These are phyloP conservation scores for Yamadazyma spencermartinsiae DNA, from an alignment of 1,139 yeast genomes.

Conservation along the genomic window DNA sequence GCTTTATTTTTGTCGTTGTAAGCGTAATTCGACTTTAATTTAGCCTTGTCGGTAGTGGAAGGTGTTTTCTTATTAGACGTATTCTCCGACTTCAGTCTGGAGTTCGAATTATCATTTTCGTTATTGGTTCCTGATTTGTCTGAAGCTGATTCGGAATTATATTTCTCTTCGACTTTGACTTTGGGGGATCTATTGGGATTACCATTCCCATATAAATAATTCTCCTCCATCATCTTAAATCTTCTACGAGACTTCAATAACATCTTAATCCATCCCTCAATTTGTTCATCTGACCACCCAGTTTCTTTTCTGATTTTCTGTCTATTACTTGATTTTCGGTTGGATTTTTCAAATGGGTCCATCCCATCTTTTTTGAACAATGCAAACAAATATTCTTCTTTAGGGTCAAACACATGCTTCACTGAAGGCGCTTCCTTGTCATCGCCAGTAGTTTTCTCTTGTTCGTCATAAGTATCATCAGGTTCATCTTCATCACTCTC, in stretches of 20 bases:
- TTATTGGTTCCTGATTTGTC: background rate
- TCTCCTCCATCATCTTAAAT: conserved; percentile 61
- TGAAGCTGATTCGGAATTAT: background rate
- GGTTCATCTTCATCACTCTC: conserved; percentile 78
- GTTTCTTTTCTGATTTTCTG: conserved; percentile 51
- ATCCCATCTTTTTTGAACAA: conserved; percentile 54
- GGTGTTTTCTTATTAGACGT: background rate
- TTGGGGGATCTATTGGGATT: conserved; percentile 20
- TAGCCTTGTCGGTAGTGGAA: conserved; percentile 17
- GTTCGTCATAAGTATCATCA: conserved; percentile 83
- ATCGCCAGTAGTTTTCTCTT: conserved; percentile 39
- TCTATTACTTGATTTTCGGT: conserved; percentile 55
- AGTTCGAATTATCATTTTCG: conserved; percentile 8
- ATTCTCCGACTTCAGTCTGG: background rate
- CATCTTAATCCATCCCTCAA: conserved; percentile 92
- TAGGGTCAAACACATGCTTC: conserved; percentile 10
- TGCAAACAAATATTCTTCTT: conserved; percentile 54
- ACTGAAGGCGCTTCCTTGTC: conserved; percentile 7
- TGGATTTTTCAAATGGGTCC: conserved; percentile 44
- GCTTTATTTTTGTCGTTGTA: conserved; percentile 59
- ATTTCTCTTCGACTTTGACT: conserved; percentile 1
- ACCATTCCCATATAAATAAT: conserved; percentile 49
- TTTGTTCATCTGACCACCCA: conserved; percentile 83
- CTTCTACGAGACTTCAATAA: conserved; percentile 63
- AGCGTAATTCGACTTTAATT: conserved; percentile 26